Evolutionary conservation across 2,329 filamentous ascomycete species (phyloP).

Genomic region (Ceratocystis lukuohia): DNA sequence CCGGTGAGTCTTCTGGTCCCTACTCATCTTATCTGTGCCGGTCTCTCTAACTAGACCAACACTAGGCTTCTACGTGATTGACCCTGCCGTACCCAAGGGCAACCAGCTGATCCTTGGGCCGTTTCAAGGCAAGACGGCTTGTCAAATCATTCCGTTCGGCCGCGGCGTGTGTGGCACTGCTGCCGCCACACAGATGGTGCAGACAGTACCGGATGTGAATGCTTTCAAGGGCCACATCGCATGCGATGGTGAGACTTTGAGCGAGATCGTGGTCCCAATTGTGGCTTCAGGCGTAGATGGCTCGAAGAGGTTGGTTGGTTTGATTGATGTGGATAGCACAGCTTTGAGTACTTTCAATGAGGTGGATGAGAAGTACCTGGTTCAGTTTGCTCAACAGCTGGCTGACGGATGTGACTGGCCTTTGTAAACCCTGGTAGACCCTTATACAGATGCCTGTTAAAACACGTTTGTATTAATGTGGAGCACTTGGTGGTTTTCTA

Average conservation of each 20-base stretch:
- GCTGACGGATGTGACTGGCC: slow-evolving; percentile 51
- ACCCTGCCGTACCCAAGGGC: slow-evolving; percentile 28
- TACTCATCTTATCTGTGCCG: background rate
- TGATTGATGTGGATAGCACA: slow-evolving; percentile 70
- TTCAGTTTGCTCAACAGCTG: slow-evolving; percentile 50
- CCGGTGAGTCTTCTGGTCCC: slow-evolving; percentile 34
- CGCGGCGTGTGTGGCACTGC: slow-evolving; percentile 64
- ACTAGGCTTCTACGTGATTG: slow-evolving; percentile 59
- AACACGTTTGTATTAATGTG: background rate
- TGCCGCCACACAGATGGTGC: slow-evolving; percentile 45
- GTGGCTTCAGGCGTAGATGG: slow-evolving; percentile 28
- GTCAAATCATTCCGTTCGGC: slow-evolving; percentile 61
- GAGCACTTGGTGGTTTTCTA: background rate
- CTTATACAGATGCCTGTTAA: background rate
- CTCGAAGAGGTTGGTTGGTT: slow-evolving; percentile 45
- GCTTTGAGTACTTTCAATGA: slow-evolving; percentile 53
- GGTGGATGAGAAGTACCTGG: slow-evolving; percentile 51
- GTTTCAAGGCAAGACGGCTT: slow-evolving; percentile 69
- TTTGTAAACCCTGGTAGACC: slow-evolving; percentile 7
- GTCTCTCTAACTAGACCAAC: no score
- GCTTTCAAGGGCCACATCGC: slow-evolving; percentile 69
- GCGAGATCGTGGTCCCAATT: slow-evolving; percentile 72
- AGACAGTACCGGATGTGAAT: slow-evolving; percentile 58
- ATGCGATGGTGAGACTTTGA: slow-evolving; percentile 61
- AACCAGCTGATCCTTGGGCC: slow-evolving; percentile 59